Conservation (phyloP, 805 yeast genomes). For the Candida saitoana region DNA sequence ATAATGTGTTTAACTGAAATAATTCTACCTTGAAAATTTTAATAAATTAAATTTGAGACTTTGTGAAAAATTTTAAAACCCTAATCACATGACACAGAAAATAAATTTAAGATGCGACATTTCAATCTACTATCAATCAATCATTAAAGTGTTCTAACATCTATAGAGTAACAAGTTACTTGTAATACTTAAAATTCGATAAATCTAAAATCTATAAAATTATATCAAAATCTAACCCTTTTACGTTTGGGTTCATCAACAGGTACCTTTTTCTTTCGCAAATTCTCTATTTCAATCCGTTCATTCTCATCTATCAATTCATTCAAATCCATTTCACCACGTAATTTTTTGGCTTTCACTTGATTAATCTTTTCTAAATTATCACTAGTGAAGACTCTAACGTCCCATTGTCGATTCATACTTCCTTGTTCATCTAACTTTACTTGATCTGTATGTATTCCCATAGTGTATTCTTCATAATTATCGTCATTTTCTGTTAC, state of each 20-base stretch:
- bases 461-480: slow-evolving; percentile 16
- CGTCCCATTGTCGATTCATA: slow-evolving; percentile 19
- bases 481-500: slow-evolving; percentile 9
- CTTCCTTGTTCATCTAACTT: slow-evolving; percentile 6
- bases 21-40: not conserved
- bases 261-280: slow-evolving; percentile 1
- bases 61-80: not conserved
- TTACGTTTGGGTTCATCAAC: slow-evolving; percentile 7
- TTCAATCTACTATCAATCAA: too few species aligned
- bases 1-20: not conserved
- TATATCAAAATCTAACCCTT: slow-evolving; percentile 16
- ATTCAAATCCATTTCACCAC: not conserved
- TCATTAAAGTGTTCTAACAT: too few species aligned
- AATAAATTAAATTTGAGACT: not conserved
- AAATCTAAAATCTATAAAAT: slow-evolving; percentile 4
- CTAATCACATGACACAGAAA: not conserved
- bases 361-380: slow-evolving; percentile 25
- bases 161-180: too few species aligned
- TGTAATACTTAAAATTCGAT: too few species aligned
- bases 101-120: not conserved
- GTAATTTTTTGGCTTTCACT: slow-evolving; percentile 16
- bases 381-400: slow-evolving; percentile 24
- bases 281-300: not conserved
- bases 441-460: slow-evolving; percentile 18
- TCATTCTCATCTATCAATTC: not conserved